Conservation (phyloP, 345 rosid genomes). For the Arabidopsis arenosa region DNA sequence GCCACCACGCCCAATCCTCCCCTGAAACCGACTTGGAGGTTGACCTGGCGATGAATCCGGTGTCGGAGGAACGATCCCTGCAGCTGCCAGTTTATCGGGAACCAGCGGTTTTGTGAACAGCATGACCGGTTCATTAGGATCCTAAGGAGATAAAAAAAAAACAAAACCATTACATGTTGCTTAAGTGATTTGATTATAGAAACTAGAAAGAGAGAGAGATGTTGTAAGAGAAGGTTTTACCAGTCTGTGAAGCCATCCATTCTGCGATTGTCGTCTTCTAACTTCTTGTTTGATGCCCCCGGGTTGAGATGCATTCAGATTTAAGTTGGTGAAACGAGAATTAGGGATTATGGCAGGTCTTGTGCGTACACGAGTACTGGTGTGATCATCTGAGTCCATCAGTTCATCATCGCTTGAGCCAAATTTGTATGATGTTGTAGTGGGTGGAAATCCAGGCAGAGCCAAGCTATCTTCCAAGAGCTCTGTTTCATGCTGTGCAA, state of each 20-base stretch:
- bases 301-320: constrained; percentile 51
- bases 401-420: constrained; percentile 90
- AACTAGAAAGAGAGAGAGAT: neutral
- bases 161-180: neutral
- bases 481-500: constrained; percentile 85
- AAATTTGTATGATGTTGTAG: constrained; percentile 62
- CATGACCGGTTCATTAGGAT: constrained; percentile 86
- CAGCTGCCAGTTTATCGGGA: constrained; percentile 86
- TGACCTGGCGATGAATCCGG: constrained; percentile 49
- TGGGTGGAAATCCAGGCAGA: constrained; percentile 67
- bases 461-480: constrained; percentile 78
- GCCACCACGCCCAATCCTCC: constrained; percentile 98
- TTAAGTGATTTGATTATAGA: constrained; percentile 6
- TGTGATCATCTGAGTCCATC: constrained; percentile 85
- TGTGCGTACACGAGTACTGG: constrained; percentile 58
- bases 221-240: constrained; percentile 44
- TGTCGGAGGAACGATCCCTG: constrained; percentile 81
- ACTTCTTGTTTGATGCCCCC: constrained; percentile 72
- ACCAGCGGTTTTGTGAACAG: constrained; percentile 90
- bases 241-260: constrained; percentile 88
- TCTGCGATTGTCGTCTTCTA: constrained; percentile 61
- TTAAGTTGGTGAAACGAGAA: constrained; percentile 57
- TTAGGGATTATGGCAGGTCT: constrained; percentile 55
- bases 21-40: constrained; percentile 62
- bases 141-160: constrained; percentile 50